phyloP scores from a whole-genome alignment of 495 filamentous ascomycete species.

The Hypomontagnella submonticulosa region DNA sequence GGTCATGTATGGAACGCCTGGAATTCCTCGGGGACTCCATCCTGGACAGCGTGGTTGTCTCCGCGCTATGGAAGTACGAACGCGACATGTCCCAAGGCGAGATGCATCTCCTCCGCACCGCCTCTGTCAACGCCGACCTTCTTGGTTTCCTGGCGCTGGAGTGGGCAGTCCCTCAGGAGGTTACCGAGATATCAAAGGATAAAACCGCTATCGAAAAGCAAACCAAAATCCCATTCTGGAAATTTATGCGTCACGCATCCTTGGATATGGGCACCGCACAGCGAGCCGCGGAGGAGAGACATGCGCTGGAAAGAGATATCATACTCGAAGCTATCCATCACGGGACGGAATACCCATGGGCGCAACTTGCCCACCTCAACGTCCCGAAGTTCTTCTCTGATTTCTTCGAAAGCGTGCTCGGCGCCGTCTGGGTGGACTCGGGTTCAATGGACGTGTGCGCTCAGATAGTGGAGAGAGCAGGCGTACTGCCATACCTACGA shows the following conservation, averaged over 20 bases:
- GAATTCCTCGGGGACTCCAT: slow-evolving; percentile 93
- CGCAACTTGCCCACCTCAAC: slow-evolving; percentile 69
- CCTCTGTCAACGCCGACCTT: slow-evolving; percentile 84
- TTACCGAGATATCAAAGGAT: slow-evolving; percentile 39
- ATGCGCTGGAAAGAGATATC: slow-evolving; percentile 58
- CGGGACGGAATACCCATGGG: slow-evolving; percentile 77
- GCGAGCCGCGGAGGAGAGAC: slow-evolving; percentile 56
- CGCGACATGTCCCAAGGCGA: slow-evolving; percentile 65
- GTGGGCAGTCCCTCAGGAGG: slow-evolving; percentile 52
- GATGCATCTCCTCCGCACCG: slow-evolving; percentile 81
- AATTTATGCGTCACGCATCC: slow-evolving; percentile 71
- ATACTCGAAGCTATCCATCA: slow-evolving; percentile 63
- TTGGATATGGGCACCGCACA: slow-evolving; percentile 56
- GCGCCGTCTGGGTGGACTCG: slow-evolving; percentile 87
- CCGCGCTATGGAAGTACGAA: slow-evolving; percentile 50
- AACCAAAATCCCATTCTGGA: slow-evolving; percentile 66
- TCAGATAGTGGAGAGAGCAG: slow-evolving; percentile 68
- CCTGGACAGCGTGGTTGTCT: slow-evolving; percentile 80
- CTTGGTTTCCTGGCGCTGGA: slow-evolving; percentile 86
- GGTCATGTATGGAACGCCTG: slow-evolving; percentile 81
- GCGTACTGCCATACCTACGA: slow-evolving; percentile 70
- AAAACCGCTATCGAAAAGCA: slow-evolving; percentile 27
- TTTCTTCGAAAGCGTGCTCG: slow-evolving; percentile 81
- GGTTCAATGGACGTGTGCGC: slow-evolving; percentile 66
- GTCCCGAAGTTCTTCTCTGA: slow-evolving; percentile 88